phyloP scores from a whole-genome alignment of 2,329 filamentous ascomycete genomes.

The Passalora sequoiae region DNA sequence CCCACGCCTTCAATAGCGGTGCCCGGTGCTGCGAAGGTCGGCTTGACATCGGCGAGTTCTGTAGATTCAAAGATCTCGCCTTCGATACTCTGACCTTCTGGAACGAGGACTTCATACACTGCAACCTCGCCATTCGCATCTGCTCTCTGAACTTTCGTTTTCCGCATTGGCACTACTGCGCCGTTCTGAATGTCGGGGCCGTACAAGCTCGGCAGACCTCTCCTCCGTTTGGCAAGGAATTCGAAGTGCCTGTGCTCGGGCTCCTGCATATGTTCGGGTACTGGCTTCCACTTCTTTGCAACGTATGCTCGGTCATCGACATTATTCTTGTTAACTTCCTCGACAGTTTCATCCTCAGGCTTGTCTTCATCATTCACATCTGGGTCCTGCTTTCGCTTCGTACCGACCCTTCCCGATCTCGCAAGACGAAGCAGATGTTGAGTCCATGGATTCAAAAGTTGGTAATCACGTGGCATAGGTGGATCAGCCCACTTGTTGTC shows the following conservation, averaged over 20 bases:
- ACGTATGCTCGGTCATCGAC: conserved; percentile 46
- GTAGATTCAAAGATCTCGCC: conserved; percentile 68
- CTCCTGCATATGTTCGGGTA: conserved; percentile 54
- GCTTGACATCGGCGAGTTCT: conserved; percentile 42
- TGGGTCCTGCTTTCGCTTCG: conserved; percentile 60
- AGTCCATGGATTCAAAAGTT: conserved; percentile 70
- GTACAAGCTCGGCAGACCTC: conserved; percentile 53
- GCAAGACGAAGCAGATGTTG: conserved; percentile 78
- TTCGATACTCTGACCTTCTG: conserved; percentile 72
- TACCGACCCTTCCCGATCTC: conserved; percentile 56
- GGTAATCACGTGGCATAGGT: conserved; percentile 81
- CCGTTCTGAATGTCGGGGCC: conserved; percentile 30
- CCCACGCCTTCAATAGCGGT: conserved; percentile 56
- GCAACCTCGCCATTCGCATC: conserved; percentile 71
- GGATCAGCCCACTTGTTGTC: conserved; percentile 73
- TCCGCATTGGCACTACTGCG: conserved; percentile 54
- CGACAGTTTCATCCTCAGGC: conserved; percentile 36
- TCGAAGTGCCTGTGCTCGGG: conserved; percentile 50
- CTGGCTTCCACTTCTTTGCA: conserved; percentile 53
- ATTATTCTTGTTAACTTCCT: conserved; percentile 40
- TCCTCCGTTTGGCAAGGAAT: conserved; percentile 58
- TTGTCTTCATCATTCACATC: conserved; percentile 56
- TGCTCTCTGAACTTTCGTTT: conserved; percentile 71
- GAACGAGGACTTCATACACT: conserved; percentile 76
- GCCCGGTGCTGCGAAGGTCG: conserved; percentile 51